Evolutionary conservation across 1,139 yeast species (phyloP).

Genomic region (Geotrichum restrictum): DNA sequence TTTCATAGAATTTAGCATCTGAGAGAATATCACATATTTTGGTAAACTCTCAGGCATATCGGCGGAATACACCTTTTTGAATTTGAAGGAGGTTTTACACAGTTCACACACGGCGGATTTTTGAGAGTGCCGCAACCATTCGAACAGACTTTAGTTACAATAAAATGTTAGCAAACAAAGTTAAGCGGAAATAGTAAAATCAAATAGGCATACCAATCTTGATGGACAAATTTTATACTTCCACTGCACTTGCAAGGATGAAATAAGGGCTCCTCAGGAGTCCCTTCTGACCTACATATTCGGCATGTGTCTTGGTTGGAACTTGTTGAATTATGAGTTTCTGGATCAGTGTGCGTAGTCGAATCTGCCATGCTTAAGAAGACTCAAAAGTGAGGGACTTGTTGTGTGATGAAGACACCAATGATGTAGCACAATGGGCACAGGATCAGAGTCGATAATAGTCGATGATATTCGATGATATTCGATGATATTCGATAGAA

Average conservation of each 20-base stretch:
- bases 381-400: no score
- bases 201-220: constrained; percentile 54
- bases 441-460: no score
- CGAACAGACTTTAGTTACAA: constrained; percentile 47
- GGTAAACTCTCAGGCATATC: constrained; percentile 70
- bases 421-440: no score
- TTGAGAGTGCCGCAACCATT: constrained; percentile 74
- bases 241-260: constrained; percentile 96
- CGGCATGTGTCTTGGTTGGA: constrained; percentile 57
- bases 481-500: no score
- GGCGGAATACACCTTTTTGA: constrained; percentile 66
- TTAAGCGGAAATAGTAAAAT: background rate
- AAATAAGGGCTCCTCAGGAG: constrained; percentile 69
- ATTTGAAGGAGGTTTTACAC: constrained; percentile 72
- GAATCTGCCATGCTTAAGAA: constrained; percentile 7
- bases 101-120: constrained; percentile 75
- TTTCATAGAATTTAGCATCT: constrained; percentile 28
- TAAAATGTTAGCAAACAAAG: background rate
- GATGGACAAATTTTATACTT: constrained; percentile 87
- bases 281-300: constrained; percentile 90
- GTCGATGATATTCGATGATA: no score
- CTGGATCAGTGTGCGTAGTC: constrained; percentile 1
- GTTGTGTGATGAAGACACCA: no score
- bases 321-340: constrained; percentile 2
- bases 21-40: constrained; percentile 40